phyloP scores from a whole-genome alignment of 768 basidiomycete genomes.

The Suillus placidus region DNA sequence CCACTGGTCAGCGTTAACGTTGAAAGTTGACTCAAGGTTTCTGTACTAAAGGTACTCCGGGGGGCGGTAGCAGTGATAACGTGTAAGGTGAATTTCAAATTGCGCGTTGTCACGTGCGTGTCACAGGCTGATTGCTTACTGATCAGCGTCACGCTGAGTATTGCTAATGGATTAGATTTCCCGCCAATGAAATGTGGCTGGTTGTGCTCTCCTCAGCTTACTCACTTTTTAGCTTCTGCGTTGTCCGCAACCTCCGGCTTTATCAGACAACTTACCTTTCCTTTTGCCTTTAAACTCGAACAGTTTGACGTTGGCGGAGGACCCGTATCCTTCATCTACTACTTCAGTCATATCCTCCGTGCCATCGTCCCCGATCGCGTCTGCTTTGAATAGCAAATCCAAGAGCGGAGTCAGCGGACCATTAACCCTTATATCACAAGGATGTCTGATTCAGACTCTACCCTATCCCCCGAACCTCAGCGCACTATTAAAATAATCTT shows the following conservation, averaged over 20 bases:
- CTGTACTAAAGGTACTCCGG: background rate
- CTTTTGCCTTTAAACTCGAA: background rate
- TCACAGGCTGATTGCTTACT: constrained; percentile 31
- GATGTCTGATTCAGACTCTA: constrained; percentile 24
- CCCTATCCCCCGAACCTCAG: constrained; percentile 17
- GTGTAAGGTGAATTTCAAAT: constrained; percentile 27
- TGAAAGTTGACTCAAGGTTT: background rate
- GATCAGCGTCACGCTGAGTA: constrained; percentile 24
- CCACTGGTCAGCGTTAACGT: background rate
- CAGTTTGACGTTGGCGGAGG: background rate
- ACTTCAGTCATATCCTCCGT: constrained; percentile 1
- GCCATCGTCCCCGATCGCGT: background rate
- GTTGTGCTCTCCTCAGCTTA: constrained; percentile 16
- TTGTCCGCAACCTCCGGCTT: background rate
- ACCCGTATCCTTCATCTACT: background rate
- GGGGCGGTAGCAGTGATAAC: background rate
- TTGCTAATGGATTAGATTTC: constrained; percentile 21
- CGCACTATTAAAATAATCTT: constrained; percentile 35
- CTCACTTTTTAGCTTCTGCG: constrained; percentile 15
- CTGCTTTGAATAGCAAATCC: background rate
- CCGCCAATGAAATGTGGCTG: constrained; percentile 10
- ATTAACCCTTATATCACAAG: background rate
- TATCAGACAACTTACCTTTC: constrained; percentile 7
- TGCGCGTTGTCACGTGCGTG: constrained; percentile 15
- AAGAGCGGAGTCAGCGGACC: constrained; percentile 6